These are phyloP conservation scores for Ogataea wickerhamii DNA, from an alignment of 805 yeast species.

Conservation along the genomic window DNA sequence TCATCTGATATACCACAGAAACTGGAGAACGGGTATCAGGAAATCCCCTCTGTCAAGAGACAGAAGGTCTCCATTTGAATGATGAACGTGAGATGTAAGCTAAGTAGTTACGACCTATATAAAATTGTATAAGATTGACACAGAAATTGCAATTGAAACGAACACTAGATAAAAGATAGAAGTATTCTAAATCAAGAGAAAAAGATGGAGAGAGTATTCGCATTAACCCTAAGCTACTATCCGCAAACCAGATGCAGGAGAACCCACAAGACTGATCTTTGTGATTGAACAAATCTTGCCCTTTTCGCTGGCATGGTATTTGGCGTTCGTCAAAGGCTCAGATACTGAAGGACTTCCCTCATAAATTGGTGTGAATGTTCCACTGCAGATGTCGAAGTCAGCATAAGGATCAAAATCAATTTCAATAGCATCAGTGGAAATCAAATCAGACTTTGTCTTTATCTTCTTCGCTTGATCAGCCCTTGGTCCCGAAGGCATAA, in stretches of 20 bases:
- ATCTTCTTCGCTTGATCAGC: constrained; percentile 86
- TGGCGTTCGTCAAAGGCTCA: constrained; percentile 89
- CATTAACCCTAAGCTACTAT: constrained; percentile 33
- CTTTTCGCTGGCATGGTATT: constrained; percentile 70
- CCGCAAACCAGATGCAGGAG: constrained; percentile 87
- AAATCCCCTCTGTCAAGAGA: background rate
- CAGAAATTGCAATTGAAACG: no score
- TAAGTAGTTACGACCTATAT: background rate
- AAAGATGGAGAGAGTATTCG: no score
- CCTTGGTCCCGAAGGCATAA: constrained; percentile 69
- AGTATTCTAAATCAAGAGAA: constrained; percentile 1
- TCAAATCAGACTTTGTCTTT: constrained; percentile 72
- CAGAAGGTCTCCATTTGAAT: constrained; percentile 1
- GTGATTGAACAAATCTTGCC: constrained; percentile 80
- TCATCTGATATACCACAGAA: background rate
- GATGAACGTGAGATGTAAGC: background rate
- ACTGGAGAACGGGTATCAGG: background rate
- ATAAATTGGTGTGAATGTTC: constrained; percentile 85
- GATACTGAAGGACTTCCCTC: constrained; percentile 61
- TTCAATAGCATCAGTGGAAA: constrained; percentile 82
- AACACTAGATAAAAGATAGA: no score
- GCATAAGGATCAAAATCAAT: constrained; percentile 92
- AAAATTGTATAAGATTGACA: background rate
- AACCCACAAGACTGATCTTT: constrained; percentile 75
- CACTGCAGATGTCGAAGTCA: constrained; percentile 85